phyloP scores from a whole-genome alignment of 2,329 filamentous ascomycete genomes.

The Cytospora schulzeri region DNA sequence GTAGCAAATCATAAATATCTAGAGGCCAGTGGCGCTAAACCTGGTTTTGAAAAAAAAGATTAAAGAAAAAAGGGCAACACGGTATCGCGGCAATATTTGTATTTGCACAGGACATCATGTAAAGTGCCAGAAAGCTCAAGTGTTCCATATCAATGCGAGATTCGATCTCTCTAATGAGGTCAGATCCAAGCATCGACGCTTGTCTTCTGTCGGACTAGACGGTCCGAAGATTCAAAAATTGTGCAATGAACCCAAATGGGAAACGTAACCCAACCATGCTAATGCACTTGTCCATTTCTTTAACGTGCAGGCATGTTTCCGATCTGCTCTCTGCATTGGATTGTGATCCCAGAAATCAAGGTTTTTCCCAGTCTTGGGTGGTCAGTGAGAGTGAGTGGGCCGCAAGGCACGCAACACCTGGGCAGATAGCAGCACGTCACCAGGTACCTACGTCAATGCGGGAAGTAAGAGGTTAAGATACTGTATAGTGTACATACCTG shows the following conservation, averaged over 20 bases:
- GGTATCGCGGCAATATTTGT: background rate
- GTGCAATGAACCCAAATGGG: background rate
- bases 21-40: background rate
- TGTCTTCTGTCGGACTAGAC: background rate
- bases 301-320: background rate
- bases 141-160: background rate
- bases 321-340: background rate
- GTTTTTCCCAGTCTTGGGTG: background rate
- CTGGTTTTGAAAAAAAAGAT: too few relatives aligned
- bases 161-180: constrained; percentile 16
- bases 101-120: background rate
- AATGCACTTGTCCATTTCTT: background rate
- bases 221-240: background rate
- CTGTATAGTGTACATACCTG: background rate
- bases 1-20: background rate
- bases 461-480: background rate
- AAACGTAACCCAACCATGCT: background rate
- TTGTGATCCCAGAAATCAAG: background rate
- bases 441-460: background rate
- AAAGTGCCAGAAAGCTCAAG: too few relatives aligned
- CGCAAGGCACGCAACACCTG: background rate
- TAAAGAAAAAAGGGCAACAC: background rate
- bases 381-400: too few relatives aligned
- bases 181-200: constrained; percentile 14
- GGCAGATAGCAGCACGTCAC: background rate